These are phyloP conservation scores for Anthracocystis setariae DNA, from an alignment of 1,284 basidiomycete genomes.

Conservation along the genomic window DNA sequence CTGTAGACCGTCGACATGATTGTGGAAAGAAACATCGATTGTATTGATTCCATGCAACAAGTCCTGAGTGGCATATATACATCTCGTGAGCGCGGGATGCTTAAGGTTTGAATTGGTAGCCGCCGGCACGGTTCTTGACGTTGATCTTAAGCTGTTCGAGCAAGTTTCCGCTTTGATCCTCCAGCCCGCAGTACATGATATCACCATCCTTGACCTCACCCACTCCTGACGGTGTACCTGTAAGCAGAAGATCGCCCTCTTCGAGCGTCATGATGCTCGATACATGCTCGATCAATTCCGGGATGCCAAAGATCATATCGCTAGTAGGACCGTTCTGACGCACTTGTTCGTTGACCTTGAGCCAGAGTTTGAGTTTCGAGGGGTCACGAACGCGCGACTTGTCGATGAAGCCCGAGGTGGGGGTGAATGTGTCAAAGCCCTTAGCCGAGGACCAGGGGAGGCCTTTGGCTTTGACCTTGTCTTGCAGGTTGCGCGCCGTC, in stretches of 20 bases:
- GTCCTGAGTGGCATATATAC: too few relatives aligned
- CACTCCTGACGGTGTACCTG: conserved; percentile 79
- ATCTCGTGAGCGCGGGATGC: neutral
- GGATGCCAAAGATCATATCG: conserved; percentile 94
- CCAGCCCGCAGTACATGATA: conserved; percentile 79
- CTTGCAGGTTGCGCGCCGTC: conserved; percentile 95
- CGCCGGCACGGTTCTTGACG: conserved; percentile 75
- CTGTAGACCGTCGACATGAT: too few relatives aligned
- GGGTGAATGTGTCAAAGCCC: conserved; percentile 88
- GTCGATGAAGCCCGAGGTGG: conserved; percentile 81
- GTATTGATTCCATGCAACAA: too few relatives aligned
- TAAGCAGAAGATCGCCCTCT: conserved; percentile 72
- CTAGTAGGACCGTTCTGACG: conserved; percentile 86
- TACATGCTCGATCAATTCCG: conserved; percentile 87
- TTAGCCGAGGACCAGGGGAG: conserved; percentile 94
- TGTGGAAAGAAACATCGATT: too few relatives aligned
- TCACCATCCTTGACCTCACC: conserved; percentile 82
- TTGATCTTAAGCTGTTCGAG: conserved; percentile 76
- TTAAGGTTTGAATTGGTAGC: conserved; percentile 73
- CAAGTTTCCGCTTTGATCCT: conserved; percentile 74
- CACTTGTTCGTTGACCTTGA: conserved; percentile 84
- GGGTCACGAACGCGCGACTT: conserved; percentile 78
- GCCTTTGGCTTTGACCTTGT: conserved; percentile 88
- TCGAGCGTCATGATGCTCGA: conserved; percentile 96
- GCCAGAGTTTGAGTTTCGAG: conserved; percentile 78